Evolutionary conservation across 2,329 filamentous ascomycete genomes (phyloP).

Genomic region (Pezicula rhizophila): DNA sequence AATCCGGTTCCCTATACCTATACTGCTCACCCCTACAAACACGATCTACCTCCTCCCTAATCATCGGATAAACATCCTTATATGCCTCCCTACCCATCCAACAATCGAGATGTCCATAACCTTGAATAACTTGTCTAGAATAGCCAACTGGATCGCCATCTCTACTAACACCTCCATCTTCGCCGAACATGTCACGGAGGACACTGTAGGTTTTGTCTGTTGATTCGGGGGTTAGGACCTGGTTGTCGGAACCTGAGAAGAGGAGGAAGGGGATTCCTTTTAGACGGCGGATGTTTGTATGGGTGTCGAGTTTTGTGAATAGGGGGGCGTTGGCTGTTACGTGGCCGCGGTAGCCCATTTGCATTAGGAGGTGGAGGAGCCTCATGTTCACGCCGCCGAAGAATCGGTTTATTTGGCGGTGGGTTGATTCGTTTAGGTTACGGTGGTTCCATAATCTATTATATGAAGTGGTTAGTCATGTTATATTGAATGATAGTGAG

Average conservation of each 20-base stretch:
- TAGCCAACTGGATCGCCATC: slow-evolving; percentile 30
- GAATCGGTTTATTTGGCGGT: slow-evolving; percentile 54
- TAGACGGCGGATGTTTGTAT: slow-evolving; percentile 43
- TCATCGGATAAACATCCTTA: slow-evolving; percentile 52
- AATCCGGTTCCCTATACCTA: slow-evolving; percentile 19
- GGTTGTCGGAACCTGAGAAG: slow-evolving; percentile 51
- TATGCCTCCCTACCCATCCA: slow-evolving; percentile 57
- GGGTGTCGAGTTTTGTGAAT: slow-evolving; percentile 41
- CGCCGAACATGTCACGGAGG: slow-evolving; percentile 46
- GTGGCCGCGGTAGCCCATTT: slow-evolving; percentile 43
- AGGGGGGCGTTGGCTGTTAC: slow-evolving; percentile 47
- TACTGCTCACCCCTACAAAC: slow-evolving; percentile 30
- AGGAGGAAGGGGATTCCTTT: slow-evolving; percentile 48
- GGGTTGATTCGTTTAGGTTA: slow-evolving; percentile 61
- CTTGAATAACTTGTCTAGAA: slow-evolving; percentile 44
- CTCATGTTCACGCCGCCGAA: slow-evolving; percentile 59
- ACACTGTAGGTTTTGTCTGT: slow-evolving; percentile 49
- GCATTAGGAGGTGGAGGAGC: slow-evolving; percentile 49
- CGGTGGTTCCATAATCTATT: slow-evolving; percentile 50
- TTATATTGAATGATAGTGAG: not conserved
- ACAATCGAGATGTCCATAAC: slow-evolving; percentile 55
- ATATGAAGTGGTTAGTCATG: not conserved
- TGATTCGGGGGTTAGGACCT: slow-evolving; percentile 46
- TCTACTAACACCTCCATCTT: slow-evolving; percentile 11
- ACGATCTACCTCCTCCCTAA: slow-evolving; percentile 48